Conservation (phyloP, 208 protist species). For the Borovskyia barvae region DNA sequence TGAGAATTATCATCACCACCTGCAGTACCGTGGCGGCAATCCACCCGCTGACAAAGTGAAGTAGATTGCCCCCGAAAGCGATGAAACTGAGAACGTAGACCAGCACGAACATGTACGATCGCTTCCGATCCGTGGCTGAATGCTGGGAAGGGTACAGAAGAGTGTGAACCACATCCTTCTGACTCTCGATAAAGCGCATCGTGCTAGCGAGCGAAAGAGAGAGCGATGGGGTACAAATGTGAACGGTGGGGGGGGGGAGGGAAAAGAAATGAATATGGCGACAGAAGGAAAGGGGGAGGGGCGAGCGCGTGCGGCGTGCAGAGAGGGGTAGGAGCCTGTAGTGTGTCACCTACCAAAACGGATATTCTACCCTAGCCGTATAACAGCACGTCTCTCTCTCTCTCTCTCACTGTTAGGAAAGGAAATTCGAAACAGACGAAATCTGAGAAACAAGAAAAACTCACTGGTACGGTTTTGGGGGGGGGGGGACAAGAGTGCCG, state of each 20-base stretch:
- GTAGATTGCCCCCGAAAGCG: conserved; percentile 45
- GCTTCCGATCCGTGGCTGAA: conserved; percentile 73
- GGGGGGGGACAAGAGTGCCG: too few species aligned
- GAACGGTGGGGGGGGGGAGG: neutral
- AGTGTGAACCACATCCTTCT: conserved; percentile 71
- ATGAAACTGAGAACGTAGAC: conserved; percentile 61
- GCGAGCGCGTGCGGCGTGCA: neutral
- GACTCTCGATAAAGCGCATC: conserved; percentile 78
- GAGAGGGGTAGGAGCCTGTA: neutral
- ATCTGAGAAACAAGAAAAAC: too few species aligned
- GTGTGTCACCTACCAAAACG: too few species aligned
- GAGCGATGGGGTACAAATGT: conserved; percentile 3
- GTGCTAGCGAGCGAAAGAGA: neutral
- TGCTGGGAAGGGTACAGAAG: conserved; percentile 60
- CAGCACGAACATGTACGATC: conserved; percentile 78
- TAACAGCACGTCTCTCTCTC: too few species aligned
- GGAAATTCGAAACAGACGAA: too few species aligned
- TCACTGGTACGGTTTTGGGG: too few species aligned
- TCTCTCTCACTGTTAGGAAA: too few species aligned
- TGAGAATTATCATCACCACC: conserved; percentile 64
- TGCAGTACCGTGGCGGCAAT: conserved; percentile 56
- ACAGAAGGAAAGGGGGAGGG: neutral
- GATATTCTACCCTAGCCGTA: too few species aligned
- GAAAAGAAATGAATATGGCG: neutral
- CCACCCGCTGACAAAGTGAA: conserved; percentile 85